Percentiles rank a stretch among this genome's conserved stretches.
These are phyloP conservation scores for Pseudozyma hubeiensis DNA, from an alignment of 1,284 basidiomycete genomes.

Conservation along the genomic window DNA sequence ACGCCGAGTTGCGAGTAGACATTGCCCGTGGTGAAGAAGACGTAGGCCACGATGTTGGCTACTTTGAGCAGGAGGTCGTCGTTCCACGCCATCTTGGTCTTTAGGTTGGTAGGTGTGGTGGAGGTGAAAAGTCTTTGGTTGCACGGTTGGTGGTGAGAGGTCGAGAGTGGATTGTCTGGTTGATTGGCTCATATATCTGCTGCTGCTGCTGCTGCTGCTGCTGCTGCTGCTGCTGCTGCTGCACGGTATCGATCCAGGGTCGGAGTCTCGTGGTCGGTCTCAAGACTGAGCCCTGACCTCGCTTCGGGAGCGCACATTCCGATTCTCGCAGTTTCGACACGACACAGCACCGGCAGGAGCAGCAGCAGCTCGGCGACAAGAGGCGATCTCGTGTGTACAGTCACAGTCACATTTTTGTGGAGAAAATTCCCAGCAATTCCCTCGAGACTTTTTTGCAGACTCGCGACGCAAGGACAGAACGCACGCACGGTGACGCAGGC, in stretches of 20 bases:
- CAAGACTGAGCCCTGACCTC: background rate
- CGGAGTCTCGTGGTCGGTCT: background rate
- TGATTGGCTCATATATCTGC: too few species aligned
- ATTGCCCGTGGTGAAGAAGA: conserved; percentile 87
- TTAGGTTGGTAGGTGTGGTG: background rate
- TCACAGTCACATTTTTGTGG: conserved; percentile 4
- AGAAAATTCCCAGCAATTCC: background rate
- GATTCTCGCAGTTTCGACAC: conserved; percentile 8
- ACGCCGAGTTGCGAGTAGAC: conserved; percentile 79
- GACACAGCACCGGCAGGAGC: conserved; percentile 9
- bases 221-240: background rate
- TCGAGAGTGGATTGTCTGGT: background rate
- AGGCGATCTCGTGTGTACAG: conserved; percentile 5
- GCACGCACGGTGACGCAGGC: conserved; percentile 33
- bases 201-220: too few species aligned
- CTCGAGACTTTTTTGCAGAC: too few species aligned
- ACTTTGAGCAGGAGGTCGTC: conserved; percentile 71
- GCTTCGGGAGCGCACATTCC: background rate
- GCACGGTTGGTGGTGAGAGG: too few species aligned
- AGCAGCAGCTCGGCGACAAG: background rate
- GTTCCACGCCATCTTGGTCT: conserved; percentile 48
- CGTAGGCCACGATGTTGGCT: conserved; percentile 81
- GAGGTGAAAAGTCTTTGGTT: background rate
- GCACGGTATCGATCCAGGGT: background rate
- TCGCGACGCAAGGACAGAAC: background rate